Evolutionary conservation across 1,139 yeast species (phyloP), one percentile per base, ranked within the genome.

Genomic region (Diutina rugosa): DNA sequence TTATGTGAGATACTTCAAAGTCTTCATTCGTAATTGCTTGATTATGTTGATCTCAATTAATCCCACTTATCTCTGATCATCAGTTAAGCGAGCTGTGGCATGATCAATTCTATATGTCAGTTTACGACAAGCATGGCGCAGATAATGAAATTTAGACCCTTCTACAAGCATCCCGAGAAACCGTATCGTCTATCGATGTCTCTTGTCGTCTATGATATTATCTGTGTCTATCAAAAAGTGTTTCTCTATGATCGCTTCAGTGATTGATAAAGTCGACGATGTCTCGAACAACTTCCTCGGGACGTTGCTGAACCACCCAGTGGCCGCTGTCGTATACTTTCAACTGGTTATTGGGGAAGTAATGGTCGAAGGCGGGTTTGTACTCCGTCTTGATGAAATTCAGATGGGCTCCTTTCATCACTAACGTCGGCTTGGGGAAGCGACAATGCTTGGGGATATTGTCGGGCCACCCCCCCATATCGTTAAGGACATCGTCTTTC

Each of bases 401-500:
- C 2, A 81, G 76, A 30, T 70, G 61, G n/a, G 65, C 62, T 4
- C 77, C 82, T 57, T 70, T 70, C 62, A 79, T 65, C 45, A 79
- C 73, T 58, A 74, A 63, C 4, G 73, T 72, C 1, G 80, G 79
- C 30, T 72, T 73, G 0, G 60, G 55, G 60, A 66, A 78, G 35
- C 57, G 60, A 12, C 59, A 55, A 8, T 64, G 66, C 5, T 58
- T 58, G 2, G 70, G 66, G 14, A 57, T 59, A 4, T 63, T 62
- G 6, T 56, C 59, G 10, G 83, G 83, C 81, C 82, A 79, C 16
- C 69, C 69, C 2, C 75, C 75, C 62, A 77, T 63, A 12, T 68
- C 65, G 2, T 64, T 63, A 12, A 74, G 62, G 9, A 71, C 64
- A 28, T 69, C 64, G 56, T 71, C 68, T 29, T 62, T 48, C 57